Percentiles rank a stretch among this genome's conserved stretches.
phyloP scores from a whole-genome alignment of 1,139 yeast genomes.

The Pichia sp. region DNA sequence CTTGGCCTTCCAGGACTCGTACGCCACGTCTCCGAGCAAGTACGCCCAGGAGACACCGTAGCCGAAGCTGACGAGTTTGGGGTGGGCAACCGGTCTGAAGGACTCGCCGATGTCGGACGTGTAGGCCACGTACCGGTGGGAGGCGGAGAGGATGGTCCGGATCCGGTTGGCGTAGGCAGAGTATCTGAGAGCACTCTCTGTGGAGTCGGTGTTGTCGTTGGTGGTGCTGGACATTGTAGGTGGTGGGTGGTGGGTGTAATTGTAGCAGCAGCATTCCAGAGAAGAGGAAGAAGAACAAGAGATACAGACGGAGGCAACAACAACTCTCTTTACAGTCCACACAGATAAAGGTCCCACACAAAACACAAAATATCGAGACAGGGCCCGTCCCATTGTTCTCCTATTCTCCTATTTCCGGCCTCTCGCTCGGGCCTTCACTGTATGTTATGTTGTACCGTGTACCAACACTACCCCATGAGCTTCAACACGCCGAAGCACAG shows the following conservation, averaged over 20 bases:
- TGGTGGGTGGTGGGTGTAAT: too few relatives aligned
- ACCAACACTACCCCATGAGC: slow-evolving; percentile 8
- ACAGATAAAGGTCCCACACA: too few relatives aligned
- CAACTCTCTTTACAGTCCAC: too few relatives aligned
- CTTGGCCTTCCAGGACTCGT: slow-evolving; percentile 74
- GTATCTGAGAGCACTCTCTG: slow-evolving; percentile 50
- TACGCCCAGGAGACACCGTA: slow-evolving; percentile 80
- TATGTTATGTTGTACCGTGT: too few relatives aligned
- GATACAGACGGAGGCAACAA: too few relatives aligned
- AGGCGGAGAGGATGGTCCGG: slow-evolving; percentile 66
- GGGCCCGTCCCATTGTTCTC: too few relatives aligned
- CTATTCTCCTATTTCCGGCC: too few relatives aligned
- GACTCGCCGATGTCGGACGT: slow-evolving; percentile 89
- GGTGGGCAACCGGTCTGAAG: slow-evolving; percentile 84
- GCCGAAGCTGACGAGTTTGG: slow-evolving; percentile 58
- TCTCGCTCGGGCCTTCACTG: slow-evolving; percentile 1
- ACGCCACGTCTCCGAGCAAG: slow-evolving; percentile 74
- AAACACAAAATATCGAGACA: too few relatives aligned
- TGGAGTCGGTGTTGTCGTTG: slow-evolving; percentile 12
- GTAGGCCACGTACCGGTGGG: slow-evolving; percentile 85
- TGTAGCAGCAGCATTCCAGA: too few relatives aligned
- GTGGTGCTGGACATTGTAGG: neutral
- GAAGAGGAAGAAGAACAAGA: too few relatives aligned
- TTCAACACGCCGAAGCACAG: slow-evolving; percentile 14
- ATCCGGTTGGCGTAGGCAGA: slow-evolving; percentile 81